These are phyloP conservation scores for Diaporthe sp. DNA, from an alignment of 2,329 filamentous ascomycete genomes.

Conservation along the genomic window DNA sequence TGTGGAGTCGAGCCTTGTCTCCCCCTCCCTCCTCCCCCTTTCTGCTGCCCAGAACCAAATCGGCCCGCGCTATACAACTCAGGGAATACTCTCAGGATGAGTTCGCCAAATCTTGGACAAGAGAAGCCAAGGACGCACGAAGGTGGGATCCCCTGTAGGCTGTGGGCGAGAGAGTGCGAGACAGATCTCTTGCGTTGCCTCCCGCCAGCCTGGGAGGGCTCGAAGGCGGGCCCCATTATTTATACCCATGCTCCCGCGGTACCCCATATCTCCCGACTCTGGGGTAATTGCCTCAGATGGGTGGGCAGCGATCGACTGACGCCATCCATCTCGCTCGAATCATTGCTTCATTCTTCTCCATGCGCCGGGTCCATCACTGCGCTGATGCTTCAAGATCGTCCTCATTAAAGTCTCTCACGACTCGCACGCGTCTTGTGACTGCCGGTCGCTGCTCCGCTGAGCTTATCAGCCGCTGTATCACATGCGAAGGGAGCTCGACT, in stretches of 20 bases:
- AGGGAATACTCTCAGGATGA: neutral
- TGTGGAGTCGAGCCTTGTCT: neutral
- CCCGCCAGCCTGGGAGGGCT: conserved; percentile 1
- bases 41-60: neutral
- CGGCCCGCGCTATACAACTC: neutral
- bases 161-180: neutral
- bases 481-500: neutral
- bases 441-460: neutral
- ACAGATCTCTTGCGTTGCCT: neutral
- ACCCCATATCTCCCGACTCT: conserved; percentile 24
- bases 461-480: neutral
- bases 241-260: neutral
- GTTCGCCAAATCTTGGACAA: neutral
- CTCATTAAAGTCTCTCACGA: neutral
- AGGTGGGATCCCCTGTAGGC: neutral
- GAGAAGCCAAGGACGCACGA: conserved; percentile 41
- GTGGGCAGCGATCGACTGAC: conserved; percentile 7
- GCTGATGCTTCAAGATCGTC: conserved; percentile 4
- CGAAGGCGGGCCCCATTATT: neutral
- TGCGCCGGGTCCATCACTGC: neutral
- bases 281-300: conserved; percentile 22
- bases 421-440: conserved; percentile 19
- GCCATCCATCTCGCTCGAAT: conserved; percentile 9
- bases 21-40: neutral
- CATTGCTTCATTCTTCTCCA: neutral